phyloP scores from a whole-genome alignment of 345 rosid species.

The Eucalyptus albens region DNA sequence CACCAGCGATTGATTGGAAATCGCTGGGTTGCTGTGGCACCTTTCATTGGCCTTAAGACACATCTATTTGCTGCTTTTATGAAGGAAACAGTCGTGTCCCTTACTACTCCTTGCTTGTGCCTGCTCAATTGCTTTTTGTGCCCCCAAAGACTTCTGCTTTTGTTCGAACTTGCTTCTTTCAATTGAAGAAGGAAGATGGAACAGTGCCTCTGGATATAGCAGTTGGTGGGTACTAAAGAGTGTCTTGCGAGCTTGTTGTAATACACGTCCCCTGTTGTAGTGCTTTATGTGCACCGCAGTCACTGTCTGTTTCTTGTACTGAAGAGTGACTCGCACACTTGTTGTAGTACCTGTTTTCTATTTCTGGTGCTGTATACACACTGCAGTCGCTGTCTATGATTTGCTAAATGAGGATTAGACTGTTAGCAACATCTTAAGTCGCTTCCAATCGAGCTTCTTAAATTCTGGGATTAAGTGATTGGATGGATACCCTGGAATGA shows the following conservation, averaged over 20 bases:
- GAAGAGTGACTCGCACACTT: not conserved
- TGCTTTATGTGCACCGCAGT: not conserved
- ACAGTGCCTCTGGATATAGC: not conserved
- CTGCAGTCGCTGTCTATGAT: not conserved
- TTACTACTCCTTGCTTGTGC: not conserved
- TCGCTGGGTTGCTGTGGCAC: not conserved
- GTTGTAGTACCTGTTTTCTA: not conserved
- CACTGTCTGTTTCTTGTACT: not conserved
- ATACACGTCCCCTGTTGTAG: not conserved
- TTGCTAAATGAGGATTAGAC: not conserved
- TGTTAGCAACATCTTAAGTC: not conserved
- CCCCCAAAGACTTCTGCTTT: not conserved
- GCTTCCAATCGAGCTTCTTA: not conserved
- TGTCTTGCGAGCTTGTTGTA: not conserved
- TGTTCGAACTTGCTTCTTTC: not conserved
- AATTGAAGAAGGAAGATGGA: not conserved
- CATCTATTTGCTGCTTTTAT: not conserved
- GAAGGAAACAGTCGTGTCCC: not conserved
- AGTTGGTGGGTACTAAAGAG: not conserved
- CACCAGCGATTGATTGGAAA: not conserved
- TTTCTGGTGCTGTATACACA: not conserved
- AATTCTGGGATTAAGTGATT: not conserved
- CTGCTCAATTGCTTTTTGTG: not conserved
- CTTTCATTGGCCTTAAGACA: not conserved
- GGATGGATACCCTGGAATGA: not conserved